Percentiles rank a stretch among this genome's conserved stretches.
phyloP scores from a whole-genome alignment of 331 rosid species.

The Stylosanthes scabra region DNA sequence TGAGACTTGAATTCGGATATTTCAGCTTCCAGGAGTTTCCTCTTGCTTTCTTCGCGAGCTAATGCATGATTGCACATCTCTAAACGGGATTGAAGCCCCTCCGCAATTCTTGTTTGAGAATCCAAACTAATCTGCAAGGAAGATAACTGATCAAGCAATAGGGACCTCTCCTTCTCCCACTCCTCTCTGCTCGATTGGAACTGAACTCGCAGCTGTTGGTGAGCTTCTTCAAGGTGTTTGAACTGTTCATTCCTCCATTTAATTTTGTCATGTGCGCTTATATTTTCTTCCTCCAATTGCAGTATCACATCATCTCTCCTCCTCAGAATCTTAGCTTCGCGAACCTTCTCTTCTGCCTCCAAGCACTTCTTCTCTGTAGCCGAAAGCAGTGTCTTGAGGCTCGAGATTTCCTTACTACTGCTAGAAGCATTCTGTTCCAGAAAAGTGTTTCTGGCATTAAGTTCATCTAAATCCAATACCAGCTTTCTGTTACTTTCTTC shows the following conservation, averaged over 20 bases:
- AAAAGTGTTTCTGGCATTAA: conserved; percentile 42
- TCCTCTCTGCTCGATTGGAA: conserved; percentile 51
- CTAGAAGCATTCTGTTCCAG: conserved; percentile 54
- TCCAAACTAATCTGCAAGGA: conserved; percentile 64
- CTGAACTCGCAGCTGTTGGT: conserved; percentile 55
- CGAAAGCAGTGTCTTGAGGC: conserved; percentile 49
- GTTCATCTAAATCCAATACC: conserved; percentile 56
- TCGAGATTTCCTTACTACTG: conserved; percentile 47
- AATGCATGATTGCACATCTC: conserved; percentile 74
- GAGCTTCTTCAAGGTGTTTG: conserved; percentile 75
- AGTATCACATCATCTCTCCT: conserved; percentile 54
- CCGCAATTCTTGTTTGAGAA: conserved; percentile 61
- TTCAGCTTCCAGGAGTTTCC: conserved; percentile 66
- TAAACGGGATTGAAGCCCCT: conserved; percentile 61
- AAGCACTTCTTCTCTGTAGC: conserved; percentile 50
- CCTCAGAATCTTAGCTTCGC: conserved; percentile 42
- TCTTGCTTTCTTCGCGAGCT: conserved; percentile 78
- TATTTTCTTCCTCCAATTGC: conserved; percentile 62
- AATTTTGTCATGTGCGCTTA: conserved; percentile 54
- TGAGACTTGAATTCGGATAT: conserved; percentile 55
- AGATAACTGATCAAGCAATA: conserved; percentile 50
- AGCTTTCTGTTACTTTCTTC: conserved; percentile 58
- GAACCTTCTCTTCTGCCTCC: conserved; percentile 54
- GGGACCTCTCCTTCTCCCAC: conserved; percentile 62
- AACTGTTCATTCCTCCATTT: conserved; percentile 84